Evolutionary conservation across 495 filamentous ascomycete genomes (phyloP), one percentile per base, ranked within the genome.

Genomic region (Umbilicaria muhlenbergii): DNA sequence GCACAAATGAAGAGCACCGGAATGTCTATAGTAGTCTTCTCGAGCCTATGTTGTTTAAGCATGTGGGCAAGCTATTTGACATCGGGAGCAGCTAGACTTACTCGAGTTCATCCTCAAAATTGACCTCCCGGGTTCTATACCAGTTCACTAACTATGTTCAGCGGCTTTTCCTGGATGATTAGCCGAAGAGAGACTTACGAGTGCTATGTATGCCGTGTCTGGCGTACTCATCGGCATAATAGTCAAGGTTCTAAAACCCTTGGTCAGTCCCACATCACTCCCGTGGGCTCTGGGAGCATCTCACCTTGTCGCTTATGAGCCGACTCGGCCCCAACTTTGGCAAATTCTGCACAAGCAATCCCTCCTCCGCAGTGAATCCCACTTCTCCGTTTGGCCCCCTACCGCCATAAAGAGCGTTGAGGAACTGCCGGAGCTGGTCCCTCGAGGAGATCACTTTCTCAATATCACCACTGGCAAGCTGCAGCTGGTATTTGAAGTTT

Each of bases 401-500:
- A 0, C 74, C 83, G 3, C 81, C 82, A 57, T 78, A 89, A 44
- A 91, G 50, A 31, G 69, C 71, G 36, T 68, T 73, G 43, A 96
- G 51, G 44, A 92, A 83, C 48, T 71, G 68, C 42, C 70, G 67
- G 17, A 89, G 72, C 34, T 74, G 66, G 3, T 70, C 70, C 43
- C 68, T 68, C 7, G 69, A 66, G 5, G 59, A 58, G 17, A 88
- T 53, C 5, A 60, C 55, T 21, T 61, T 61, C 53, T 89, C 82
- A 15, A 89, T 64, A 11, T 80, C 74, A 0, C 71, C 70, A 19
- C 76, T 71, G 0, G 64, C 68, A 31, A 96, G 71, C 32, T 87
- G 84, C 33, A 92, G 51, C 64, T 96, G 89, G 58, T 96, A 96
- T 15, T 51, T 66, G 55, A 85, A 86, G 49, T 83, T 77, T n/a